A percentile compares a stretch with the other conserved stretches of the same genome.
Evolutionary conservation across 73 alveolate species (phyloP).

Genomic region (Symbiodinium pilosum): DNA sequence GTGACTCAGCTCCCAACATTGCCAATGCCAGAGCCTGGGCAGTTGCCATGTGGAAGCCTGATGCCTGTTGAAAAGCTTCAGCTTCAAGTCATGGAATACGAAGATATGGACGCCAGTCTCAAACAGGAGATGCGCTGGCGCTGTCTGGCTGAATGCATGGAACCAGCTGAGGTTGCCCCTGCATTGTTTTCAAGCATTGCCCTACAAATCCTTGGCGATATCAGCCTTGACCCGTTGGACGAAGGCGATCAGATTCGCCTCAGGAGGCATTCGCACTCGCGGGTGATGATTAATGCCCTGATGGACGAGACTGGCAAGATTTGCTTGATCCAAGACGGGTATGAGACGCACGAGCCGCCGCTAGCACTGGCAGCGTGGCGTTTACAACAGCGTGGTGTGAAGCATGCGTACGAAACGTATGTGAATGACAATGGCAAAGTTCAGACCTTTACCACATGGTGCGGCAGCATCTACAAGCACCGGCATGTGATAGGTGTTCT

Average conservation of each 20-base stretch:
- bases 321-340: constrained; percentile 19
- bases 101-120: not conserved
- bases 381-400: not conserved
- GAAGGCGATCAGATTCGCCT: constrained; percentile 12
- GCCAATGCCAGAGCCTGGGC: constrained; percentile 15
- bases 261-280: not conserved
- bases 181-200: not conserved
- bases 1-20: not conserved
- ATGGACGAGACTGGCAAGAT: not conserved
- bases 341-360: not conserved
- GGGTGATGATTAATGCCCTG: not conserved
- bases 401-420: not conserved
- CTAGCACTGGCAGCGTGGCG: constrained; percentile 28
- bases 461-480: constrained; percentile 20
- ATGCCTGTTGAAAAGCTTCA: not conserved
- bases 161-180: not conserved
- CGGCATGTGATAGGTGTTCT: not conserved
- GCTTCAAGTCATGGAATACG: constrained; percentile 9
- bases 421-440: not conserved
- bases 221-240: not conserved
- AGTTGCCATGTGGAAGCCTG: not conserved
- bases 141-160: not conserved
- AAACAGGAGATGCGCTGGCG: constrained; percentile 13
- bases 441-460: not conserved
- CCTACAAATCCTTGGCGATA: not conserved